Percentiles rank a stretch among this genome's conserved stretches.
These are phyloP conservation scores for Cyberlindnera bimundalis DNA, from an alignment of 805 yeast genomes.

Conservation along the genomic window DNA sequence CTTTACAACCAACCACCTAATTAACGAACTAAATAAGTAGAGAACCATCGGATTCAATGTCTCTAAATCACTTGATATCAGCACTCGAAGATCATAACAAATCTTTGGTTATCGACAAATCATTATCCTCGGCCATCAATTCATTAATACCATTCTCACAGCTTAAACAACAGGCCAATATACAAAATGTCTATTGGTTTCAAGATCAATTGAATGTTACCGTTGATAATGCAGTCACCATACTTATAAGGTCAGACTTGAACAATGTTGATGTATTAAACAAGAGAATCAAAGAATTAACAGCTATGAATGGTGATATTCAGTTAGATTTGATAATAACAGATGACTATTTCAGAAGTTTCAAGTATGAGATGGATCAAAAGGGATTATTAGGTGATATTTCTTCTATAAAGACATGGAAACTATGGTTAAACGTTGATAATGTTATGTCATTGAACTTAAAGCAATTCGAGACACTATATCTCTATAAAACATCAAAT, in stretches of 20 bases:
- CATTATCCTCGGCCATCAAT: conserved; percentile 48
- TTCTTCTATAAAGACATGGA: conserved; percentile 16
- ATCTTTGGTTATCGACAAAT: conserved; percentile 35
- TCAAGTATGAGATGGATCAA: conserved; percentile 31
- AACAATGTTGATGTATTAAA: conserved; percentile 16
- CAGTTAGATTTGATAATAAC: conserved; percentile 30
- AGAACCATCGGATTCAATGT: too few species aligned
- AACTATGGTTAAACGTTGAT: conserved; percentile 11
- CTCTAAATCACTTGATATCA: conserved; percentile 8
- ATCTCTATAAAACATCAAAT: conserved; percentile 34
- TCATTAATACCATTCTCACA: conserved; percentile 51
- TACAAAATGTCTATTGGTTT: conserved; percentile 48
- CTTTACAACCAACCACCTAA: too few species aligned
- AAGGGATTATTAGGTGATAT: conserved; percentile 21
- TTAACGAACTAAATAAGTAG: too few species aligned
- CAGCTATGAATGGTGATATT: conserved; percentile 12
- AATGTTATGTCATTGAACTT: conserved; percentile 15
- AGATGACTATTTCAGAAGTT: conserved; percentile 35
- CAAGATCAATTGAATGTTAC: conserved; percentile 22
- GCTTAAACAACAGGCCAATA: conserved; percentile 47
- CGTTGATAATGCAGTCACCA: conserved; percentile 19
- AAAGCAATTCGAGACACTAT: conserved; percentile 33
- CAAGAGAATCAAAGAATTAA: conserved; percentile 19
- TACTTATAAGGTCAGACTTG: conserved; percentile 25
- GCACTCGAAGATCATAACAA: conserved; percentile 33